phyloP scores from a whole-genome alignment of 495 filamentous ascomycete species.

The Penicillium verhagenii region DNA sequence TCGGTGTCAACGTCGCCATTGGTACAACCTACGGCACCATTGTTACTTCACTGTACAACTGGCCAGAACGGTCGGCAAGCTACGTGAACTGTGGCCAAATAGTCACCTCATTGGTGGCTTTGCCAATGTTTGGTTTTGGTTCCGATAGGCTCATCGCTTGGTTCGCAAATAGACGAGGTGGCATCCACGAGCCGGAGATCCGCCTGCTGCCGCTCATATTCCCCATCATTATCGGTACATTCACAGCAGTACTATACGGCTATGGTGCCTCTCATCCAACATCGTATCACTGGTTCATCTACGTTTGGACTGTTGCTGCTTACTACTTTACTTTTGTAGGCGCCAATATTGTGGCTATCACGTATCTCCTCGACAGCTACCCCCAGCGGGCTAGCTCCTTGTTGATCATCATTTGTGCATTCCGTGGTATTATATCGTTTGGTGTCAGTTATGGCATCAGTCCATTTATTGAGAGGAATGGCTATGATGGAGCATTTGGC shows the following conservation, averaged over 20 bases:
- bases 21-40: constrained; percentile 36
- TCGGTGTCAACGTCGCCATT: constrained; percentile 40
- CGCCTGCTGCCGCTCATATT: constrained; percentile 30
- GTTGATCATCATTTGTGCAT: constrained; percentile 40
- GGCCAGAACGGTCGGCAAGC: constrained; percentile 26
- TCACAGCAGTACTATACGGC: constrained; percentile 33
- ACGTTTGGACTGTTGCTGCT: constrained; percentile 30
- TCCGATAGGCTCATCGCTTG: constrained; percentile 29
- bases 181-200: constrained; percentile 35
- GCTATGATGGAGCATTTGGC: constrained; percentile 32
- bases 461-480: too few species aligned
- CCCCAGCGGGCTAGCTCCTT: constrained; percentile 34
- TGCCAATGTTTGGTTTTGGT: constrained; percentile 34
- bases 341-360: constrained; percentile 39
- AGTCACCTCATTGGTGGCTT: constrained; percentile 27
- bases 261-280: constrained; percentile 27
- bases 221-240: constrained; percentile 30
- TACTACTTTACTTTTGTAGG: constrained; percentile 42
- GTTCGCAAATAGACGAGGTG: constrained; percentile 23
- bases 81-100: constrained; percentile 38
- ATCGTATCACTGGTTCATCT: constrained; percentile 35
- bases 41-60: constrained; percentile 35
- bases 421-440: constrained; percentile 39
- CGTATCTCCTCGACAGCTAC: constrained; percentile 37
- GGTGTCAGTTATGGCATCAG: too few species aligned